Evolutionary conservation across 768 basidiomycete species (phyloP), one percentile per base, ranked within the genome.

Genomic region (Clitopilus hobsonii): DNA sequence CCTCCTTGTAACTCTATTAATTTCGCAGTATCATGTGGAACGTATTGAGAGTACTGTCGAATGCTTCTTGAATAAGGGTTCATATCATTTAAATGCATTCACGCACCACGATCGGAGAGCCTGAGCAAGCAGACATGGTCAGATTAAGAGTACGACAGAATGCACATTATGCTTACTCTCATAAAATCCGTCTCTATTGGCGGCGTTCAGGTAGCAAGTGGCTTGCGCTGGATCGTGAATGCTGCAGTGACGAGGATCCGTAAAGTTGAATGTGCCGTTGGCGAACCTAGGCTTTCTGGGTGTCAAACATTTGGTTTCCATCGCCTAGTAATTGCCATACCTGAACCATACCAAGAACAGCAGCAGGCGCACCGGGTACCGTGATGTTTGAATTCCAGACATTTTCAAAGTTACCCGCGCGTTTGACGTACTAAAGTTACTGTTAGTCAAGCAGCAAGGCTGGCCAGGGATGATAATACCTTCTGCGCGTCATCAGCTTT

Each of bases 171-270:
- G 53, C 58, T n/a, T 47, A 68, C 72, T 73, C 69, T 86, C 84
- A 61, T 86, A 86, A 63, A 85, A 86, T 1, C 85, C 84, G 63
- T 86, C 84, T 16, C 74, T 63, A 28, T 79, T 78, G 14, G 69
- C 73, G 11, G 81, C 76, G 57, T 84, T 78, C 56, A 86, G 64
- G 69, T 82, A 85, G 59, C 85, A 86, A 0, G 82, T 83, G 1
- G 84, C 74, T 23, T 74, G 67, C 3, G 67, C 67, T 0, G 84
- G 85, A 60, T 85, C 84, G 55, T 86, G 78, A 38, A 82, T 73
- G 60, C 83, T 85, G 62, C 85, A 86, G 62, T 85, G 84, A 27
- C 85, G 69, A 3, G 85, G 85, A 64, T 85, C 85, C 1, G 85
- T 86, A 56, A 77, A 83, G 62, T 80, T 83, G 68, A 80, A 86